Evolutionary conservation across 495 filamentous ascomycete species (phyloP), one percentile per base, ranked within the genome.

Genomic region (Filosporella fistucella): DNA sequence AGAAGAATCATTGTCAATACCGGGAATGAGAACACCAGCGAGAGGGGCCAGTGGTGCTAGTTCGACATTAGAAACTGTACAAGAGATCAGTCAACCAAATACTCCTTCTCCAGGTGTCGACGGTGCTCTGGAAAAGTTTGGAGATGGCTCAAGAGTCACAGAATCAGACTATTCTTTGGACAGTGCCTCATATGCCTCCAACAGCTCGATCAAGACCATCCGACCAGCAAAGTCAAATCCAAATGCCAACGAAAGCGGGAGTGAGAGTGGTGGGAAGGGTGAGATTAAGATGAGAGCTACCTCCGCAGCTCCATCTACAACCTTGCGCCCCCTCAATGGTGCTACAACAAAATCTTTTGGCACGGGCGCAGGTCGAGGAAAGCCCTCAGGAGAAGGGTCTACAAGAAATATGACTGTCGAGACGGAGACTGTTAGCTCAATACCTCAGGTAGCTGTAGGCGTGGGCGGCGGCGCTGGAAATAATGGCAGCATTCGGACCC

Each of bases 361-460:
- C 65, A 35, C 72, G 66, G 52, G 56, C 54, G 38, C 56, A 49
- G 39, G 52, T 54, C 16, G 75, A 69, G 69, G 77, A 26, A 79
- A 89, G 67, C 71, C 77, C 24, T 62, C 70, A 12, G 68, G 76
- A 32, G 91, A 96, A 60, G 82, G 80, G 9, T 84, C 89, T 12
- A 78, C 87, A 24, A 82, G 84, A 57, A 95, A 88, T 55, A 98
- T 98, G 93, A 96, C 88, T 29, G 91, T 98, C 11, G 93, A 98
- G 67, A 97, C 93, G 3, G 93, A 98, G 69, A 94, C 89, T 4
- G 94, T 98, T 39, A 86, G 78, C 26, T 91, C 93, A 13, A 87
- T 96, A 26, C 89, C 88, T 5, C 91, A 94, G 58, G 81, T 94
- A n/a, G 84, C 88, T 11, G 82, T 83, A 20, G 76, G 85, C 21